phyloP scores from a whole-genome alignment of 2,329 filamentous ascomycete genomes.

The Drechslerella coelobrocha region DNA sequence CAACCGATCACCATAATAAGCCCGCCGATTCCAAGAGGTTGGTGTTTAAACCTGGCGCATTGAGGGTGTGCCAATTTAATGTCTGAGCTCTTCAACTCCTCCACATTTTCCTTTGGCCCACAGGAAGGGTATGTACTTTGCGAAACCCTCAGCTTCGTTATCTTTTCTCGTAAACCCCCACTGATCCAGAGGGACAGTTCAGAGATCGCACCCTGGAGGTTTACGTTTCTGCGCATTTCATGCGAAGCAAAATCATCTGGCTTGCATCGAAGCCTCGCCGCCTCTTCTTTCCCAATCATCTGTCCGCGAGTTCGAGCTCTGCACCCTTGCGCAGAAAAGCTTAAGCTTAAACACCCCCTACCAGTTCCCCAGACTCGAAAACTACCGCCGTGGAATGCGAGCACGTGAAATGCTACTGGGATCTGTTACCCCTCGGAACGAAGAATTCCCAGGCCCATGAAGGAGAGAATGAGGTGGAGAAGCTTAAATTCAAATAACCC shows the following conservation, averaged over 20 bases:
- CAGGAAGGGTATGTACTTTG: constrained; percentile 9
- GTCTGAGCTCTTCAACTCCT: constrained; percentile 51
- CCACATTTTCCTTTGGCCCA: constrained; percentile 21
- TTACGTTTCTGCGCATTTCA: constrained; percentile 40
- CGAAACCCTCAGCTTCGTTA: constrained; percentile 33
- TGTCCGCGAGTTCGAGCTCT: constrained; percentile 13
- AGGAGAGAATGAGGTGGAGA: constrained; percentile 35
- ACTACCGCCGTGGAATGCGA: constrained; percentile 38
- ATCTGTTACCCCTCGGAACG: constrained; percentile 41
- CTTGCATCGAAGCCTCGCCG: constrained; percentile 9
- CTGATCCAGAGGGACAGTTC: constrained; percentile 20
- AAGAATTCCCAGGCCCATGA: constrained; percentile 44
- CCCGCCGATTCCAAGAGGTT: constrained; percentile 15
- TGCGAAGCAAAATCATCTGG: constrained; percentile 25
- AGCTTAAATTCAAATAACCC: constrained; percentile 48
- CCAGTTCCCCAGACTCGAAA: constrained; percentile 47
- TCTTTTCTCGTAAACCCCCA: constrained; percentile 29
- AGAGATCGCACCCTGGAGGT: not conserved
- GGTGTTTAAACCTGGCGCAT: constrained; percentile 36
- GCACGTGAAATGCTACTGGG: constrained; percentile 48
- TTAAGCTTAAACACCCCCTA: constrained; percentile 43
- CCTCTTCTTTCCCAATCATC: constrained; percentile 41
- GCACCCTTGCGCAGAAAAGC: constrained; percentile 19
- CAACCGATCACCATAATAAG: constrained; percentile 35
- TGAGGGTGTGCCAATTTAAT: constrained; percentile 32